Evolutionary conservation across 306 rosid genomes (phyloP), one percentile per base, ranked within the genome.

Genomic region (Casuarina equisetifolia): DNA sequence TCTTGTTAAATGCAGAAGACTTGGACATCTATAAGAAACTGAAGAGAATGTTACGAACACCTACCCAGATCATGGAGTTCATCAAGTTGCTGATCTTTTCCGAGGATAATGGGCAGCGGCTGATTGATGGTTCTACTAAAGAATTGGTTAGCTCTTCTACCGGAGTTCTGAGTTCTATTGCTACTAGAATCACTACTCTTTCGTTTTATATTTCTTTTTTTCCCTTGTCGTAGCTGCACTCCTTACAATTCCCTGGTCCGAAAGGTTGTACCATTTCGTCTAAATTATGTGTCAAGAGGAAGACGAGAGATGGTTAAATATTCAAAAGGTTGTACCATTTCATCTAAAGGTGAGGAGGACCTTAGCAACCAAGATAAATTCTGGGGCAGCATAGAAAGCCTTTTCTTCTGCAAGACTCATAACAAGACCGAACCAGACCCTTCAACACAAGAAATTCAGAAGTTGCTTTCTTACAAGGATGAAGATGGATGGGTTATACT

Each of bases 331-430:
- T n/a, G n/a, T n/a, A n/a, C n/a, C n/a, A n/a, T n/a, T n/a, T n/a
- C n/a, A n/a, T n/a, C n/a, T n/a, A 8, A 57, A 20, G 63, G 38
- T 3, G 4, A 57, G 11, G 38, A 57, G 7, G 63, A 19, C 12
- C 4, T 2, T 2, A 4, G 0, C 36, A 57, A 0, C 4, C 36
- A 7, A 57, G 63, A 36, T 1, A 4, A 3, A 19, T 57, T 57
- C 3, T 57, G 35, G 63, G 9, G 20, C 15, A 82, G 80, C 3
- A 77, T 88, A 2, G 92, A 90, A 82, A 82, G 87, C 76, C 44
- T 90, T 59, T 88, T 90, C 63, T 77, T 80, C 64, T 85, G 86
- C 0, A 85, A 86, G 70, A 75, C 44, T 17, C 75, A 86, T 73
- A 82, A 69, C 38, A 66, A 79, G 9, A n/a, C 6, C 5, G 32